Base-by-base conservation (phyloP, 768 basidiomycete genomes). In the Gymnopilus dilepis region DNA sequence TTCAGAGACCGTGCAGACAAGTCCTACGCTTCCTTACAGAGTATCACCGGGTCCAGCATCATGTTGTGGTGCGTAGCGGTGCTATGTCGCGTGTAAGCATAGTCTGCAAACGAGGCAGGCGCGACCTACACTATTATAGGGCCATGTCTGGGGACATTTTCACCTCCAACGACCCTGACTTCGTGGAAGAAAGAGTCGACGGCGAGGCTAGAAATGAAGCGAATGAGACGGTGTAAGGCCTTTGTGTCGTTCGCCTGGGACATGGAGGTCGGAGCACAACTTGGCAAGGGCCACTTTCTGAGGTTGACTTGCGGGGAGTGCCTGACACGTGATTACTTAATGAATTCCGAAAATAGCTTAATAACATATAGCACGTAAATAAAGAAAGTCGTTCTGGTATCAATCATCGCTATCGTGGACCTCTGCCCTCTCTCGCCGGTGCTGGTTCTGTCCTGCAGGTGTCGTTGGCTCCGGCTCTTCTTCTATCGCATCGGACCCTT, bases 101-200 rank as follows among this genome's bases (percentile, higher is more conserved):
- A 56, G 47, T 22, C 42, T n/a, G 24, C 56, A 48, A 38, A 42
- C 34, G 33, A 33, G 15, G 48, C 62, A 30, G 50, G 45, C 56
- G 58, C 19, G 19, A 86, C 90, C 73, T 78, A 96, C 94, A 96
- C 89, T 67, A 99, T 92, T 67, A 97, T 87, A n/a, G 95, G 95
- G 0, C 95, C 95, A 62, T 90, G 82, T 69, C 73, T 76, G 3
- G 97, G 95, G 13, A 98, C 93, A 72, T 96, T 90, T 74, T 97
- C 94, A 41, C 83, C 87, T 51, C 93, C 94, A 62, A 97, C 84
- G 60, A 97, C 86, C 69, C 87, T 89, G 50, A 97, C 84, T 73
- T 94, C 90, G 0, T 86, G 86, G 81, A 97, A 98, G 81, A 98
- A 98, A 5, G 92, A 90, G 72, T 85, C 81, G 11, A 94, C 84